Evolutionary conservation across 768 basidiomycete genomes (phyloP), one percentile per base, ranked within the genome.

Genomic region (Tylopilus sp.): DNA sequence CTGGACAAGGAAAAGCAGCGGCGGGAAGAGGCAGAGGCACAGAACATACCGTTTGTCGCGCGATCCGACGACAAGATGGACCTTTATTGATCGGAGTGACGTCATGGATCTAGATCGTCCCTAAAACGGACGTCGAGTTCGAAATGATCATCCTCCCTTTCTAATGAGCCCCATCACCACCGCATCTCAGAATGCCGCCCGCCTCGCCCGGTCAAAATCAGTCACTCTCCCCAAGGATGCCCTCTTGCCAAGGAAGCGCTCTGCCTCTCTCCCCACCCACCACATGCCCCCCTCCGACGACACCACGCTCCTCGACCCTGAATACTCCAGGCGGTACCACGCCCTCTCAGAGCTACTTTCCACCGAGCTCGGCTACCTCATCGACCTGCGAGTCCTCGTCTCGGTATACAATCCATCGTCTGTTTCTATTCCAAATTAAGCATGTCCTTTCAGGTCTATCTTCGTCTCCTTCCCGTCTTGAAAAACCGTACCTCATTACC

Each of bases 351-450:
- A 98, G 71, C 74, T 98, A 36, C 77, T 98, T 24, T 76, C 81
- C 52, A 95, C 93, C 1, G 96, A 98, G 74, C 74, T 83, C 19
- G 83, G 83, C 8, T 98, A 98, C 67, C 77, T 93, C 10, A 67
- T 77, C 47, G 92, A 95, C 70, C 71, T 98, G 62, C 81, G 84
- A 55, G 80, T 80, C 10, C 77, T 98, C 40, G 87, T 92, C 51
- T 78, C 79, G 57, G 92, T 92, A 66, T 55, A 79, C 71, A n/a
- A 52, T 44, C 31, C 49, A 2, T 21, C 5, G 19, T 4, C n/a
- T 10, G 11, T 8, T 17, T n/a, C 41, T 47, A 1, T 48, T 21
- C 8, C 45, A 16, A 29, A 38, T 59, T 43, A 49, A 29, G 19
- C 30, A 30, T 21, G 29, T 33, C 40, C 26, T 19, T 29, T 62